These are phyloP conservation scores for Apophysomyces trapeziformis DNA, from an alignment of 371 early-diverging fungal genomes.

Conservation along the genomic window DNA sequence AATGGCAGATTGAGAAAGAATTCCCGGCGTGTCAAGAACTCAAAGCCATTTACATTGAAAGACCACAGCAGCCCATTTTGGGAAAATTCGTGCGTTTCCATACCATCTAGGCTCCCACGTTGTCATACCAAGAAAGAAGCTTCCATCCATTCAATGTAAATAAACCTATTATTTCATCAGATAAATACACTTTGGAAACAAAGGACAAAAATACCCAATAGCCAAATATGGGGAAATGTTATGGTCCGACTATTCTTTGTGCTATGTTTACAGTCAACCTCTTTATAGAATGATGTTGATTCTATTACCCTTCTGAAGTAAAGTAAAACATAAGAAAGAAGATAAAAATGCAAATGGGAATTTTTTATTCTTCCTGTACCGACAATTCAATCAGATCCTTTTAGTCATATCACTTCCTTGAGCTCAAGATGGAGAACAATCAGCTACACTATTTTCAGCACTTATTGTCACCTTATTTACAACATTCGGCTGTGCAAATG, in stretches of 20 bases:
- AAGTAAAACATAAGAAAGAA: not conserved
- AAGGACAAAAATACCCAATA: not conserved
- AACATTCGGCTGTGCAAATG: not conserved
- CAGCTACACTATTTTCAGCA: constrained; percentile 1
- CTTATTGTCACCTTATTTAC: constrained; percentile 6
- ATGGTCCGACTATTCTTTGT: not conserved
- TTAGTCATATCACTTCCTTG: too few species aligned
- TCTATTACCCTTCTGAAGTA: not conserved
- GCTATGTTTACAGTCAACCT: not conserved
- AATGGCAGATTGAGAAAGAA: not conserved
- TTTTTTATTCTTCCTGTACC: too few species aligned
- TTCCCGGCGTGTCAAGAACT: constrained; percentile 6
- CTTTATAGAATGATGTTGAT: not conserved
- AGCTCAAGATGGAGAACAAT: not conserved
- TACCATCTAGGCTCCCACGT: not conserved
- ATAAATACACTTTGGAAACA: not conserved
- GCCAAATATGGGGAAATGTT: constrained; percentile 8
- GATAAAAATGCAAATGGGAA: not conserved
- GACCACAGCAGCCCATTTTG: constrained; percentile 3
- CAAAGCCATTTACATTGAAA: not conserved
- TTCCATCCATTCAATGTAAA: not conserved
- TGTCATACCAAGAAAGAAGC: constrained; percentile 7
- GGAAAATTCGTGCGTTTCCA: constrained; percentile 5
- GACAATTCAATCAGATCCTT: too few species aligned
- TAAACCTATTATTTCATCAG: not conserved